A percentile compares a stretch with the other conserved stretches of the same genome.
Evolutionary conservation across 192 early-diverging fungal species (phyloP).

Genomic region (Paraglomus occultum): DNA sequence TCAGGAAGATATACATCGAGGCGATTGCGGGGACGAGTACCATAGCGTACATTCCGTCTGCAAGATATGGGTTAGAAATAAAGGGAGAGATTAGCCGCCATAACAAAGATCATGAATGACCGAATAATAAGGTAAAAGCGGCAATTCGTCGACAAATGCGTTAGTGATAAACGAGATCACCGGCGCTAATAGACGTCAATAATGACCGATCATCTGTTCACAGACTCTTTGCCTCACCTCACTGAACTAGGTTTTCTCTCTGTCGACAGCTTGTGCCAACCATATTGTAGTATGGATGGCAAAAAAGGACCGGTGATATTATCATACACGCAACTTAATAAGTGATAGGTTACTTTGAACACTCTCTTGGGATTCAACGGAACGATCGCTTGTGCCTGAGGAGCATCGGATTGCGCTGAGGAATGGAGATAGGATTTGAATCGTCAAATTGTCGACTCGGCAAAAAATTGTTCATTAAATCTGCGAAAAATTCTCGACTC

Average conservation of each 20-base stretch:
- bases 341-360: slow-evolving; percentile 21
- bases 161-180: not conserved
- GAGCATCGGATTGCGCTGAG: slow-evolving; percentile 28
- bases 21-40: not conserved
- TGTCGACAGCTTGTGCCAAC: slow-evolving; percentile 23
- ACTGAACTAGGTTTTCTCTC: slow-evolving; percentile 7
- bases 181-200: not conserved
- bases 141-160: too few relatives aligned
- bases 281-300: slow-evolving; percentile 28
- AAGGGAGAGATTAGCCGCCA: too few relatives aligned
- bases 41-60: slow-evolving; percentile 9
- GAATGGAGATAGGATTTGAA: not conserved
- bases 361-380: slow-evolving; percentile 26
- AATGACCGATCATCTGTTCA: not conserved
- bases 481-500: not conserved
- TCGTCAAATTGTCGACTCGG: not conserved
- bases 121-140: too few relatives aligned
- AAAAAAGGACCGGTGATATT: slow-evolving; percentile 25
- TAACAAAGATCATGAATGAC: too few relatives aligned
- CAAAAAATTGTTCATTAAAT: not conserved
- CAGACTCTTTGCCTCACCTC: not conserved
- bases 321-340: slow-evolving; percentile 19
- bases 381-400: slow-evolving; percentile 14
- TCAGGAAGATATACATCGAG: slow-evolving; percentile 18
- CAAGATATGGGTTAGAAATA: not conserved